A percentile compares a stretch with the other conserved stretches of the same genome.
Evolutionary conservation across 768 basidiomycete genomes (phyloP).

Genomic region (Gloeopeniophorella convolvens): DNA sequence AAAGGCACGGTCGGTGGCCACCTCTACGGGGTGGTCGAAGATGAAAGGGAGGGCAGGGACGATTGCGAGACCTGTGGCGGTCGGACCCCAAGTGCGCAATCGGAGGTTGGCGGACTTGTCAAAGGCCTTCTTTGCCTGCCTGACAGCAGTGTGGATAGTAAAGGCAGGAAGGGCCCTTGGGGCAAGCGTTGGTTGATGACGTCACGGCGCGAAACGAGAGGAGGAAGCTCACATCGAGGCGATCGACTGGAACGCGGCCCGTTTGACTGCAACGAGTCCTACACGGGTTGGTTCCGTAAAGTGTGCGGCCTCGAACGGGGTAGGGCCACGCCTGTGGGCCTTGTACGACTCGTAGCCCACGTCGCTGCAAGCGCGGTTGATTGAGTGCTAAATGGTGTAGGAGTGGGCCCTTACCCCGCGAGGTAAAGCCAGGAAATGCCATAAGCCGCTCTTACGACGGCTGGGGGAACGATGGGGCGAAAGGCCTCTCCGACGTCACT

Average conservation of each 20-base stretch:
- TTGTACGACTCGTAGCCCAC: constrained; percentile 81
- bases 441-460: constrained; percentile 69
- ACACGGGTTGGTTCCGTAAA: constrained; percentile 67
- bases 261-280: constrained; percentile 64
- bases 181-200: background rate
- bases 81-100: constrained; percentile 70
- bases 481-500: constrained; percentile 83
- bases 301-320: constrained; percentile 56
- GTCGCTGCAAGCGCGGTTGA: constrained; percentile 36
- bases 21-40: constrained; percentile 77
- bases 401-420: constrained; percentile 38
- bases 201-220: background rate
- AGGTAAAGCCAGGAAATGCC: constrained; percentile 81
- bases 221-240: constrained; percentile 62
- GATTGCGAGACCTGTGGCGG: constrained; percentile 62
- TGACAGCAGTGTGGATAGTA: constrained; percentile 79
- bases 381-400: background rate
- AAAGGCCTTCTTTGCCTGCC: constrained; percentile 64
- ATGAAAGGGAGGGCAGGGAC: constrained; percentile 71
- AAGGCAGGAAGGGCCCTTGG: constrained; percentile 74
- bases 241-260: constrained; percentile 73
- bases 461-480: constrained; percentile 68
- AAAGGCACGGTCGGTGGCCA: constrained; percentile 58
- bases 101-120: constrained; percentile 49
- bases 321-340: constrained; percentile 59